phyloP scores from a whole-genome alignment of 306 rosid species.

The Quercus suber region DNA sequence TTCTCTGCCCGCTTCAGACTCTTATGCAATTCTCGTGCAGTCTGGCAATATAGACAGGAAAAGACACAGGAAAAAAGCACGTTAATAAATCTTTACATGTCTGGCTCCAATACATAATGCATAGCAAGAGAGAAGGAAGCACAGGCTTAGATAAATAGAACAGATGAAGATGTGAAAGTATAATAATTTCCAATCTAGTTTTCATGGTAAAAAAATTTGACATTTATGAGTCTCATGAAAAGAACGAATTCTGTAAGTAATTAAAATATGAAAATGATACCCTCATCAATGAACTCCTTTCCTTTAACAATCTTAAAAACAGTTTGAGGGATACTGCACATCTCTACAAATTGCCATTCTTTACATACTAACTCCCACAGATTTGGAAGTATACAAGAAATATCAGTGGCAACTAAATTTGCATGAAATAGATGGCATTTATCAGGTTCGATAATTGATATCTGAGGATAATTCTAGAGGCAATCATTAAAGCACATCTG shows the following conservation, averaged over 20 bases:
- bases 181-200: background rate
- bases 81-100: background rate
- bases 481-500: background rate
- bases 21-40: conserved; percentile 64
- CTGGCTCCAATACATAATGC: background rate
- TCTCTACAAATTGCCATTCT: background rate
- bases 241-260: background rate
- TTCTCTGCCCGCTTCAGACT: conserved; percentile 51
- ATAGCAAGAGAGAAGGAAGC: background rate
- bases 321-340: background rate
- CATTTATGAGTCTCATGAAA: background rate
- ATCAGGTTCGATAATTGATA: background rate
- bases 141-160: background rate
- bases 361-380: background rate
- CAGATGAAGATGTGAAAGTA: background rate
- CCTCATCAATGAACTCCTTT: background rate
- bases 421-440: background rate
- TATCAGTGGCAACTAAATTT: background rate
- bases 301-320: background rate
- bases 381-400: background rate
- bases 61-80: conserved; percentile 9
- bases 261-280: background rate
- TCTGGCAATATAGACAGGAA: conserved; percentile 40
- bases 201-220: background rate
- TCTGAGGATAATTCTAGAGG: background rate